Percentiles rank a stretch among this genome's conserved stretches.
phyloP scores from a whole-genome alignment of 257 asterid species.

The Nicotiana obtusifolia region DNA sequence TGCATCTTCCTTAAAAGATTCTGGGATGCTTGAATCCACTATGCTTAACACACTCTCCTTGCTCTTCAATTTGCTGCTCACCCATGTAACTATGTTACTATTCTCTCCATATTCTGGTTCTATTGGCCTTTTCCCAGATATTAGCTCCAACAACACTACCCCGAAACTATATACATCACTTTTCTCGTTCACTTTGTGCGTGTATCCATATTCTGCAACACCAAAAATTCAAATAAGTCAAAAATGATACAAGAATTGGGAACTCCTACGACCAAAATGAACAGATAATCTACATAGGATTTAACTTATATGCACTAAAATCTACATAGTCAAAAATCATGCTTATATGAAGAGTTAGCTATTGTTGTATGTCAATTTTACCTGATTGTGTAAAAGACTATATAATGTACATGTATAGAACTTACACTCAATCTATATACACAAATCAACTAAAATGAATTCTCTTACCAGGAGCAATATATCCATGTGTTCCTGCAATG shows the following conservation, averaged over 20 bases:
- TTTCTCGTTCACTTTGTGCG: constrained; percentile 70
- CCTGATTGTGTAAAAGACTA: neutral
- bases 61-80: constrained; percentile 55
- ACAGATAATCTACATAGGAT: neutral
- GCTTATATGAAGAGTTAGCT: neutral
- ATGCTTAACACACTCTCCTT: constrained; percentile 54
- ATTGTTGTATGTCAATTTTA: neutral
- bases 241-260: neutral
- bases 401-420: neutral
- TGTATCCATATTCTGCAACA: constrained; percentile 72
- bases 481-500: constrained; percentile 87
- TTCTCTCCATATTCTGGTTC: constrained; percentile 76
- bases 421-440: neutral
- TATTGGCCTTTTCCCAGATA: constrained; percentile 81
- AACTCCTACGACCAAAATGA: neutral
- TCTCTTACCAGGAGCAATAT: constrained; percentile 81
- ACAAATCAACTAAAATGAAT: neutral
- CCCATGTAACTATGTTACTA: constrained; percentile 71
- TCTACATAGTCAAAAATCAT: too few relatives aligned
- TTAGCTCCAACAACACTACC: constrained; percentile 87
- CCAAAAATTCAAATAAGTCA: neutral
- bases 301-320: neutral
- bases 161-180: constrained; percentile 90
- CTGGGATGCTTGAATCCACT: constrained; percentile 52
- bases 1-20: constrained; percentile 50